These are phyloP conservation scores for Stagonosporopsis rhizophila DNA, from an alignment of 2,329 filamentous ascomycete genomes.

Conservation along the genomic window DNA sequence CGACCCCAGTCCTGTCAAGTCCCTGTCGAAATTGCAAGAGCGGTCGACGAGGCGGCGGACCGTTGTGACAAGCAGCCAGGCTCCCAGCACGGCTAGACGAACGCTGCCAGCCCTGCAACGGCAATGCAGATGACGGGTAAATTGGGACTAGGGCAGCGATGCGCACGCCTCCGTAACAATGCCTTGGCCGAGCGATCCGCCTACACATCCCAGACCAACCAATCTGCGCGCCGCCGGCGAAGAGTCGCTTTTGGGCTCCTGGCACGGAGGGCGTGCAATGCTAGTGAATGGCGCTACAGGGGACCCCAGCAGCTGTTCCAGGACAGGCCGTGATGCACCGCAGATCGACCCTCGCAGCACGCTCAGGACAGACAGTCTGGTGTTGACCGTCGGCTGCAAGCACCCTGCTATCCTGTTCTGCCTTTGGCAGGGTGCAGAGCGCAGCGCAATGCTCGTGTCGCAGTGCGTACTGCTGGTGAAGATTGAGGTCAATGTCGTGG, in stretches of 20 bases:
- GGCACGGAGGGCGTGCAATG: constrained; percentile 33
- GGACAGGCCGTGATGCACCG: constrained; percentile 51
- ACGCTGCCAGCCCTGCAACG: constrained; percentile 48
- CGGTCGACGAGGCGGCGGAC: constrained; percentile 47
- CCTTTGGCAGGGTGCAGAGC: neutral
- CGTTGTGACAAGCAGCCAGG: constrained; percentile 46
- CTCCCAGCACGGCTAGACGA: constrained; percentile 40
- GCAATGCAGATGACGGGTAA: constrained; percentile 50
- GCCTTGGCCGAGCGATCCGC: constrained; percentile 48
- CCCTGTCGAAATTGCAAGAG: constrained; percentile 48
- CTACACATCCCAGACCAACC: constrained; percentile 42
- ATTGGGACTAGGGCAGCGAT: constrained; percentile 40
- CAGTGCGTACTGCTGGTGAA: neutral
- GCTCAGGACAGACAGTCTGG: constrained; percentile 30
- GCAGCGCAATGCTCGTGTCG: neutral
- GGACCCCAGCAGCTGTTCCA: constrained; percentile 35
- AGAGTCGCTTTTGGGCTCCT: constrained; percentile 49
- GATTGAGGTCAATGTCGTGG: neutral
- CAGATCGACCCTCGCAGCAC: constrained; percentile 47
- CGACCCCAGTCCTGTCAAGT: constrained; percentile 38
- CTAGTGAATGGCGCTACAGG: constrained; percentile 27
- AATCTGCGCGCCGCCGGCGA: constrained; percentile 50
- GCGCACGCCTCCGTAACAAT: constrained; percentile 41
- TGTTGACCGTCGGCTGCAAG: constrained; percentile 33
- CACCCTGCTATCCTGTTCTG: constrained; percentile 19